These are phyloP conservation scores for Karstenula rhodostoma DNA, from an alignment of 2,329 filamentous ascomycete species.

Conservation along the genomic window DNA sequence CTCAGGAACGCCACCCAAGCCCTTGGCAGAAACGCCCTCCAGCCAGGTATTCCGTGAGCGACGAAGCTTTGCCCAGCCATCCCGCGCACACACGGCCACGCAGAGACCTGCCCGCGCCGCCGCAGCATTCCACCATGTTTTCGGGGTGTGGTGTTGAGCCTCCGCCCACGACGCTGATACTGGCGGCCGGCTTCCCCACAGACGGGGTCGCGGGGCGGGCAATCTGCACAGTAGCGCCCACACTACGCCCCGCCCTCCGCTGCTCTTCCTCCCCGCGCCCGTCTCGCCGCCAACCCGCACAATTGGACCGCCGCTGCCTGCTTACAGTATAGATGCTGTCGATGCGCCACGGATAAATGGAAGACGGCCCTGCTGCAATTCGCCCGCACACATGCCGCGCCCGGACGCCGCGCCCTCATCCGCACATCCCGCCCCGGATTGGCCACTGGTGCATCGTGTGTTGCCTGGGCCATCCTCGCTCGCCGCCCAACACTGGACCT, in stretches of 20 bases:
- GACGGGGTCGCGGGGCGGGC: constrained; percentile 23
- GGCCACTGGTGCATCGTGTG: background rate
- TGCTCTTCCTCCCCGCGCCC: constrained; percentile 17
- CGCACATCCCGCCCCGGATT: background rate
- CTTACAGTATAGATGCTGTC: constrained; percentile 28
- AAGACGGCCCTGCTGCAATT: constrained; percentile 33
- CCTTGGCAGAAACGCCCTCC: constrained; percentile 42
- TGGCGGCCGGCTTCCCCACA: constrained; percentile 17
- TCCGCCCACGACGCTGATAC: background rate
- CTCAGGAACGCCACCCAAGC: constrained; percentile 46
- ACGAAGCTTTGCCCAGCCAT: constrained; percentile 38
- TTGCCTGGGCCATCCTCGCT: constrained; percentile 4
- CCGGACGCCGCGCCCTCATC: constrained; percentile 3
- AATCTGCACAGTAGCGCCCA: constrained; percentile 15
- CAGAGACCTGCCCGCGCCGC: constrained; percentile 1
- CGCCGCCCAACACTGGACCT: background rate
- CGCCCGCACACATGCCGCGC: constrained; percentile 27
- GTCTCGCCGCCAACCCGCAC: background rate
- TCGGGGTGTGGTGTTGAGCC: constrained; percentile 31
- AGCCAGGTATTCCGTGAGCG: constrained; percentile 21
- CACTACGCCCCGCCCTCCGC: constrained; percentile 13
- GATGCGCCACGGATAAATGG: constrained; percentile 43
- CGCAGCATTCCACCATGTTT: constrained; percentile 17
- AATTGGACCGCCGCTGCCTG: background rate
- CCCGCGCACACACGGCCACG: constrained; percentile 7